Percentiles rank a stretch among this genome's conserved stretches.
Evolutionary conservation across 2,329 filamentous ascomycete genomes (phyloP).

Genomic region (Didymella keratinophila): DNA sequence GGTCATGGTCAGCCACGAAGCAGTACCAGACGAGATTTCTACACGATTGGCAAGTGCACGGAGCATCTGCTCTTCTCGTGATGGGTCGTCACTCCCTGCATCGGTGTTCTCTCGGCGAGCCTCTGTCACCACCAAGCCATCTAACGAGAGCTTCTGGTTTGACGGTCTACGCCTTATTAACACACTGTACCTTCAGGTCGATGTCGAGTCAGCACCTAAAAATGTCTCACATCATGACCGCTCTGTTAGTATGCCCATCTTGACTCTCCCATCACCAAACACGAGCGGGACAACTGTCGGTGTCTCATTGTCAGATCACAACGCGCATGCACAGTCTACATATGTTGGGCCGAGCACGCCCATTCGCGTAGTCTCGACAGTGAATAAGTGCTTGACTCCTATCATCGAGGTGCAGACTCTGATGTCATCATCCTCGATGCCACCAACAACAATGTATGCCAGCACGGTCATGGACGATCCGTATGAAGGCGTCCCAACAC

Average conservation of each 20-base stretch:
- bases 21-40: not conserved
- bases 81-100: not conserved
- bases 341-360: not conserved
- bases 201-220: not conserved
- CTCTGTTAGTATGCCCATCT: not conserved
- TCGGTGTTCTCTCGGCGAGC: slow-evolving; percentile 10
- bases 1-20: not conserved
- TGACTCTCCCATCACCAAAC: not conserved
- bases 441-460: not conserved
- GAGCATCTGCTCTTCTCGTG: not conserved
- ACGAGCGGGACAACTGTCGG: not conserved
- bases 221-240: not conserved
- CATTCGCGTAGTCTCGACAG: not conserved
- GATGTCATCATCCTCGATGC: not conserved
- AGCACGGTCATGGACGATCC: not conserved
- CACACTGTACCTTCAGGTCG: slow-evolving; percentile 1
- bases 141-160: slow-evolving; percentile 5
- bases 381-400: not conserved
- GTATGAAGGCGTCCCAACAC: not conserved
- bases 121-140: slow-evolving; percentile 12
- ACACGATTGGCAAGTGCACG: not conserved
- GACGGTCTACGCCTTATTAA: not conserved
- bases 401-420: not conserved
- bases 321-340: not conserved
- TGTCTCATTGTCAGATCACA: not conserved